A percentile compares a stretch with the other conserved stretches of the same genome.
These are phyloP conservation scores for Schizothecium vesticola DNA, from an alignment of 495 filamentous ascomycete genomes.

Conservation along the genomic window DNA sequence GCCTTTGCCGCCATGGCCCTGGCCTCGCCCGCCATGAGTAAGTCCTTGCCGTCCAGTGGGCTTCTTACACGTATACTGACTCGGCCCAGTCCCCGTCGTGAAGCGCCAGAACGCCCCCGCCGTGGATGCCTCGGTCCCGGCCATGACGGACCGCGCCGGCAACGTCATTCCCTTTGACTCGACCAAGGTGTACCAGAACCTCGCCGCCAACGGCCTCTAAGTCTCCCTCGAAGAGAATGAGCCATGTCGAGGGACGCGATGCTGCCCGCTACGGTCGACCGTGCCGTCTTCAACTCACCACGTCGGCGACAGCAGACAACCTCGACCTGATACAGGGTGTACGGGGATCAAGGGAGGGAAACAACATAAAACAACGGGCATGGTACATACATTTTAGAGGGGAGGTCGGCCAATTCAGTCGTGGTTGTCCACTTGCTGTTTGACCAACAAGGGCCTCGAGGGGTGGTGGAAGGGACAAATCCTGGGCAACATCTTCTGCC, in stretches of 20 bases:
- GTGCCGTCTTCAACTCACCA: too few species aligned
- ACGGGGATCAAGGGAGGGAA: background rate
- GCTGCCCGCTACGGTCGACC: background rate
- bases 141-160: slow-evolving; percentile 37
- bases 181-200: slow-evolving; percentile 31
- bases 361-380: background rate
- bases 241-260: background rate
- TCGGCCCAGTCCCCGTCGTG: slow-evolving; percentile 12
- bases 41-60: slow-evolving; percentile 9
- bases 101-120: slow-evolving; percentile 26
- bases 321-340: too few species aligned
- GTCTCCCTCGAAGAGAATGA: background rate
- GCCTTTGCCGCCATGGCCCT: slow-evolving; percentile 43
- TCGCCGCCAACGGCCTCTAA: slow-evolving; percentile 24
- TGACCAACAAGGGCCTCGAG: background rate
- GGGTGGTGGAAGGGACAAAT: background rate
- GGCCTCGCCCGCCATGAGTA: slow-evolving; percentile 36
- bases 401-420: background rate
- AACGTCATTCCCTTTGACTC: slow-evolving; percentile 38
- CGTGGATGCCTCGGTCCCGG: slow-evolving; percentile 25
- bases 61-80: slow-evolving; percentile 4
- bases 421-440: background rate
- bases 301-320: too few species aligned
- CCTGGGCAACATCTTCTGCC: background rate
- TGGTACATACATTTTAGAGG: background rate